phyloP scores from a whole-genome alignment of 441 rosid species.

The Pelargonium exstipulatum region DNA sequence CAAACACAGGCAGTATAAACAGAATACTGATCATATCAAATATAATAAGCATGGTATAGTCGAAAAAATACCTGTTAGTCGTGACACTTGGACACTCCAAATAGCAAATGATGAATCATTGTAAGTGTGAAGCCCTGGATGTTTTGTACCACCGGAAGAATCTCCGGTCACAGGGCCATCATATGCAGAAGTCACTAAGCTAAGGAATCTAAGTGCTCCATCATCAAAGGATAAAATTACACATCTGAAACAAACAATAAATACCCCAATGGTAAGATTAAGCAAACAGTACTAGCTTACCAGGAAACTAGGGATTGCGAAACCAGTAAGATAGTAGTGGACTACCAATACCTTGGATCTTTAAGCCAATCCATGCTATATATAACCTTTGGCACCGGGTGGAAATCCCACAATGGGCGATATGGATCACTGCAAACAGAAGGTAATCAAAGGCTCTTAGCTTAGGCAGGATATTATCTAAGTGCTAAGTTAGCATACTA shows the following conservation, averaged over 20 bases:
- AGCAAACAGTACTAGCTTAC: too few species aligned
- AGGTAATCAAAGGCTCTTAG: conserved; percentile 17
- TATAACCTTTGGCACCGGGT: conserved; percentile 56
- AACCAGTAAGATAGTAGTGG: conserved; percentile 2
- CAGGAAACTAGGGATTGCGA: background rate
- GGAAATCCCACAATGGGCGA: conserved; percentile 78
- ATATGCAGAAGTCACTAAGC: conserved; percentile 68
- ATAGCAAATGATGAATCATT: conserved; percentile 66
- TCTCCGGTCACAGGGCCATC: conserved; percentile 72
- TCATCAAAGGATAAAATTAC: conserved; percentile 68
- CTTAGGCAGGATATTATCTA: background rate
- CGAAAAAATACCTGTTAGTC: conserved; percentile 47
- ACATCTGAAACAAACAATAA: conserved; percentile 43
- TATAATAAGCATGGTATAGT: background rate
- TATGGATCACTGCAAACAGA: conserved; percentile 70
- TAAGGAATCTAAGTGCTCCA: conserved; percentile 64
- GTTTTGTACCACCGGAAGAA: conserved; percentile 49
- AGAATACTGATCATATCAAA: background rate
- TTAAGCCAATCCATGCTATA: conserved; percentile 71
- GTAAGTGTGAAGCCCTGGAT: conserved; percentile 56
- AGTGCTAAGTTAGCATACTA: too few species aligned
- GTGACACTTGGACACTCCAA: conserved; percentile 83
- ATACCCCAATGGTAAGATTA: conserved; percentile 11
- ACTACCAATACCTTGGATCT: conserved; percentile 56
- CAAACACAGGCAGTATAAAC: background rate